A percentile compares a stretch with the other conserved stretches of the same genome.
Conservation (phyloP, 495 filamentous ascomycete genomes). For the Talaromyces wortmannii region DNA sequence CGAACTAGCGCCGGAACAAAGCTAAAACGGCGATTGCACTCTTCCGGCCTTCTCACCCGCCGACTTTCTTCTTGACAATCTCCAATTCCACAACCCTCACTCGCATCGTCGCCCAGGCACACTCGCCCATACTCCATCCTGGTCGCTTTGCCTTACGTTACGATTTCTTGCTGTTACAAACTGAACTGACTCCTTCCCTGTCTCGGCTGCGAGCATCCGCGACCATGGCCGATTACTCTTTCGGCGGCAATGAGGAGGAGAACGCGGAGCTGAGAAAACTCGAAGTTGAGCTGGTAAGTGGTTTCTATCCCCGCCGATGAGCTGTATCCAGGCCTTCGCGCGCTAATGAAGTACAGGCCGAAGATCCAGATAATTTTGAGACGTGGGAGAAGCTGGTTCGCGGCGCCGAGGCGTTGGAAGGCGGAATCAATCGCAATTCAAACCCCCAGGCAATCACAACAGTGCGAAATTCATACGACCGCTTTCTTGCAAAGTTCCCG, state of each 20-base stretch:
- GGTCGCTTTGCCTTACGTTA: too few species aligned
- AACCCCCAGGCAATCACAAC: conserved; percentile 88
- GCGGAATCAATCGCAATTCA: conserved; percentile 92
- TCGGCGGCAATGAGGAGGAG: conserved; percentile 76
- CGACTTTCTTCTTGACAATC: background rate
- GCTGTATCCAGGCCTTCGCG: too few species aligned
- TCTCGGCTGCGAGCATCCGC: background rate
- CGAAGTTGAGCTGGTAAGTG: conserved; percentile 68
- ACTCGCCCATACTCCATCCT: too few species aligned
- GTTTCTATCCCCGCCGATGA: background rate
- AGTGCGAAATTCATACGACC: conserved; percentile 78
- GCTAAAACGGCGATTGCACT: background rate
- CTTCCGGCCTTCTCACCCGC: background rate
- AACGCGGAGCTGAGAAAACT: conserved; percentile 78
- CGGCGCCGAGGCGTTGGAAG: conserved; percentile 76
- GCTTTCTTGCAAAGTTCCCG: conserved; percentile 91
- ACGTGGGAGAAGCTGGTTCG: conserved; percentile 90
- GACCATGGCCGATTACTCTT: conserved; percentile 55
- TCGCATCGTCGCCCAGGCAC: background rate
- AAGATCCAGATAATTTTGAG: conserved; percentile 88
- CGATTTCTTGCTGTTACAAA: too few species aligned
- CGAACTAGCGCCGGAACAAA: background rate
- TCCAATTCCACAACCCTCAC: background rate
- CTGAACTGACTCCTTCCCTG: background rate
- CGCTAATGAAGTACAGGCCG: conserved; percentile 25